These are phyloP conservation scores for Debaryomycetaceae sp. DNA, from an alignment of 1,139 yeast genomes.

Conservation along the genomic window DNA sequence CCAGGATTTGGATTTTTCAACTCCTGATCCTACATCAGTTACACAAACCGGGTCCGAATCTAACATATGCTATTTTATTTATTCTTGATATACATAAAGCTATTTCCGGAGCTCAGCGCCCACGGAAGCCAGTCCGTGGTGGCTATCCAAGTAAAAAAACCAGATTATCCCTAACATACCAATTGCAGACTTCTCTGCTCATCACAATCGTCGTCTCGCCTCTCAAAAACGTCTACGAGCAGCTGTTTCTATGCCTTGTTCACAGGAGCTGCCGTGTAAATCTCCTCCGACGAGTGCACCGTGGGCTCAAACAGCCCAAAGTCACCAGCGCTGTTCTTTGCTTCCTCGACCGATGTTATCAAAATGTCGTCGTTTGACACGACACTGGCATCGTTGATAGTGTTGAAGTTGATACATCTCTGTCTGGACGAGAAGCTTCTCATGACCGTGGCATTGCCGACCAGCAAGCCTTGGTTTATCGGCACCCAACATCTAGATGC, in stretches of 20 bases:
- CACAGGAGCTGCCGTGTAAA: slow-evolving; percentile 47
- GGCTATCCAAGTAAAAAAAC: not conserved
- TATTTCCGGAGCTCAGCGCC: not conserved
- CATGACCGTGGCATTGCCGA: slow-evolving; percentile 6
- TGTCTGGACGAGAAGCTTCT: slow-evolving; percentile 38
- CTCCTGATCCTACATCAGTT: not conserved
- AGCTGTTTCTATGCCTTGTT: slow-evolving; percentile 22
- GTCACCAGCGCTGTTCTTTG: slow-evolving; percentile 7
- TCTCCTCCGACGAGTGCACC: slow-evolving; percentile 39
- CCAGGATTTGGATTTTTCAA: too few relatives aligned
- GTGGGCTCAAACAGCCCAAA: slow-evolving; percentile 38
- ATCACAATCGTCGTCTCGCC: not conserved
- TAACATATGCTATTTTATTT: not conserved
- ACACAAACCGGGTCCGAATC: slow-evolving; percentile 1
- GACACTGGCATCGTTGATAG: slow-evolving; percentile 27
- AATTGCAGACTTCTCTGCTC: not conserved
- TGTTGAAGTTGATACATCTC: slow-evolving; percentile 36
- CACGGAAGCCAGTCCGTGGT: not conserved
- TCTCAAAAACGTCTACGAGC: not conserved
- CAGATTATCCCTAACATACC: too few relatives aligned
- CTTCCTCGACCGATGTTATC: slow-evolving; percentile 12
- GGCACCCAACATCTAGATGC: slow-evolving; percentile 49
- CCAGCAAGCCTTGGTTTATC: slow-evolving; percentile 9
- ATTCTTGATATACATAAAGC: not conserved
- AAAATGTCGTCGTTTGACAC: slow-evolving; percentile 38